Evolutionary conservation across 2,329 filamentous ascomycete genomes (phyloP), one percentile per base, ranked within the genome.

Genomic region (Tothia fuscella): DNA sequence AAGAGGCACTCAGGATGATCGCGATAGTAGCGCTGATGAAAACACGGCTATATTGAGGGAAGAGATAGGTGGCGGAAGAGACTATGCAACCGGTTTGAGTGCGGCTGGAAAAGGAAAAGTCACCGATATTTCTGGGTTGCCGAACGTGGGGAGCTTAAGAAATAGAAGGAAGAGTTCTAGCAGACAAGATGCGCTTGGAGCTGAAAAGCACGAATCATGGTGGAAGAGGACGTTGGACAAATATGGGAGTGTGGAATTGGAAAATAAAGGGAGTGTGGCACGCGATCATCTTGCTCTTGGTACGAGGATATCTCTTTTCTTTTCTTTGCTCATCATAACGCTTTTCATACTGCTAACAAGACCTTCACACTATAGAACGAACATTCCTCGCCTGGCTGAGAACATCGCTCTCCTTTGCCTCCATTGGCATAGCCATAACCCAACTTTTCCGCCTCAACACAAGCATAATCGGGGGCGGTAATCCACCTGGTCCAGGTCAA

Each of bases 311-410:
- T 41, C 34, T 30, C 14, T 26, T 17, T 21, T 36, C 25, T 44
- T 22, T 12, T 29, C n/a, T 20, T 29, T 24, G 16, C 13, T 7
- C 32, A 14, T 26, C 37, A 21, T 36, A 12, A 20, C 26, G 12
- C 40, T 62, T 39, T 63, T 17, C 9, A 38, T 29, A 2, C 31
- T 45, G 13, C 20, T 29, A 44, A 48, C 43, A 31, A 31, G 26
- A 31, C 17, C 28, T 33, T 4, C 33, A 24, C 13, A 22, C 10
- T 34, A 37, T 50, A 87, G 84, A 91, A 61, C 74, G 84, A 16
- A 91, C 84, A 0, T 91, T 89, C 59, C 74, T 91, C 24, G 84
- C 84, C 42, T 91, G 84, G 84, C 71, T 91, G 32, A 75, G 84
- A 40, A 91, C 84, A 3, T 87, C 81, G 2, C 71, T 91, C 26